Evolutionary conservation across 2,329 filamentous ascomycete species (phyloP).

Genomic region (Sodiomyces alkalinus): DNA sequence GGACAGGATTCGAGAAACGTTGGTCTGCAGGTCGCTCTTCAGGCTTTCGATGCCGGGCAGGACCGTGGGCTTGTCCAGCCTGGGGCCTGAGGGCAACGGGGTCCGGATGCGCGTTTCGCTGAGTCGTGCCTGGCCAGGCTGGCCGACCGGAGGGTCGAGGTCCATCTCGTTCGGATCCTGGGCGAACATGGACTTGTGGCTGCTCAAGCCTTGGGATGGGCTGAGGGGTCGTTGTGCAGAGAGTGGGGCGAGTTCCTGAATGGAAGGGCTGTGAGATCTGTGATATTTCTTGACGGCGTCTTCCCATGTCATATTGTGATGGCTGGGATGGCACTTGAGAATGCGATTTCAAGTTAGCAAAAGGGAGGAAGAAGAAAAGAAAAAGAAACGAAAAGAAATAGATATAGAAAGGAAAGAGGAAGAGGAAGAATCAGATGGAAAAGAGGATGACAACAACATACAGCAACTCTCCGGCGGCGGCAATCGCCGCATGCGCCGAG

Average conservation of each 20-base stretch:
- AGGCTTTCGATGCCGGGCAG: slow-evolving; percentile 34
- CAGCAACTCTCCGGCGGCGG: slow-evolving; percentile 39
- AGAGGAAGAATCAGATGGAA: no score
- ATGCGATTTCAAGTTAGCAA: no score
- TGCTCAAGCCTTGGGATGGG: slow-evolving; percentile 22
- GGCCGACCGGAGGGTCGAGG: slow-evolving; percentile 26
- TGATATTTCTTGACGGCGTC: slow-evolving; percentile 39
- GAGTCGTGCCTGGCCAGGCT: slow-evolving; percentile 21
- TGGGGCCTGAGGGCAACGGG: slow-evolving; percentile 39
- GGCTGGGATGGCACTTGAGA: slow-evolving; percentile 39
- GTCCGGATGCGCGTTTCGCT: slow-evolving; percentile 37
- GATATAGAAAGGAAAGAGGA: no score
- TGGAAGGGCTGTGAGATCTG: slow-evolving; percentile 33
- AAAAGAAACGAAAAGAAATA: no score
- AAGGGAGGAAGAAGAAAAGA: no score
- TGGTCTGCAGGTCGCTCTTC: slow-evolving; percentile 36
- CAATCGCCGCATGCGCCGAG: slow-evolving; percentile 42
- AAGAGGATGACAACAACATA: slow-evolving; percentile 21
- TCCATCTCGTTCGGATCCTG: slow-evolving; percentile 40
- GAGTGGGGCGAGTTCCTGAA: slow-evolving; percentile 31
- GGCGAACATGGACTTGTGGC: slow-evolving; percentile 22
- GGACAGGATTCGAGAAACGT: slow-evolving; percentile 31
- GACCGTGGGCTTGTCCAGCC: slow-evolving; percentile 33
- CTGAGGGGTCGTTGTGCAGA: slow-evolving; percentile 29
- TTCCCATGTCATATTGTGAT: slow-evolving; percentile 47